Evolutionary conservation across 345 rosid species (phyloP).

Genomic region (Excoecaria agallocha): DNA sequence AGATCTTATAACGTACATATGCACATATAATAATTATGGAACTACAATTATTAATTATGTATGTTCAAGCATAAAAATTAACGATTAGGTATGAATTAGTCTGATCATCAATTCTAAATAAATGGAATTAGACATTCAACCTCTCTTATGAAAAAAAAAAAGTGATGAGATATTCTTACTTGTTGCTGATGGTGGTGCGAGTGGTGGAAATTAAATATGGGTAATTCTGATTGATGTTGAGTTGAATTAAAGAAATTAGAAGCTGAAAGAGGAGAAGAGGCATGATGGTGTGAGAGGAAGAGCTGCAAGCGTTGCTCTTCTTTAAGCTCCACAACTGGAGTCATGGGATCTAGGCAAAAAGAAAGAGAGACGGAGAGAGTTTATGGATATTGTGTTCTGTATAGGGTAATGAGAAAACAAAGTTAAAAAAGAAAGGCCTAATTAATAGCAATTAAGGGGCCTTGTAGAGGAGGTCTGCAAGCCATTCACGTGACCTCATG

Average conservation of each 20-base stretch:
- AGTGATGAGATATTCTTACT: slow-evolving; percentile 22
- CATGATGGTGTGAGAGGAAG: slow-evolving; percentile 28
- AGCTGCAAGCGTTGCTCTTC: slow-evolving; percentile 36
- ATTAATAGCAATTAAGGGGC: neutral
- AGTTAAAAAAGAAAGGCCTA: neutral
- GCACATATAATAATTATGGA: neutral
- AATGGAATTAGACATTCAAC: too few relatives aligned
- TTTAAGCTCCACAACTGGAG: slow-evolving; percentile 27
- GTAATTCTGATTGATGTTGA: slow-evolving; percentile 13
- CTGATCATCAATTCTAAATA: too few relatives aligned
- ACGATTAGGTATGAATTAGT: too few relatives aligned
- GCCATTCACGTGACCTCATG: slow-evolving; percentile 58
- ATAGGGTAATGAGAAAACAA: slow-evolving; percentile 9
- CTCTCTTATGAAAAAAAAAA: too few relatives aligned
- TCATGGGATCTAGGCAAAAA: slow-evolving; percentile 23
- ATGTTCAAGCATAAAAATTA: too few relatives aligned
- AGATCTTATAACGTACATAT: neutral
- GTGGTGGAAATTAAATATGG: neutral
- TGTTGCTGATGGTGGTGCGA: slow-evolving; percentile 14
- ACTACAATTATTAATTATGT: too few relatives aligned
- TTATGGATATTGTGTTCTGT: too few relatives aligned
- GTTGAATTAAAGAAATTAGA: slow-evolving; percentile 15
- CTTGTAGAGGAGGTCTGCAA: slow-evolving; percentile 28
- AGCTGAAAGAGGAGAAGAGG: slow-evolving; percentile 17
- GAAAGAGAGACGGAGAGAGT: slow-evolving; percentile 8